Evolutionary conservation across 345 rosid species (phyloP).

Genomic region (Aquilaria sinensis): DNA sequence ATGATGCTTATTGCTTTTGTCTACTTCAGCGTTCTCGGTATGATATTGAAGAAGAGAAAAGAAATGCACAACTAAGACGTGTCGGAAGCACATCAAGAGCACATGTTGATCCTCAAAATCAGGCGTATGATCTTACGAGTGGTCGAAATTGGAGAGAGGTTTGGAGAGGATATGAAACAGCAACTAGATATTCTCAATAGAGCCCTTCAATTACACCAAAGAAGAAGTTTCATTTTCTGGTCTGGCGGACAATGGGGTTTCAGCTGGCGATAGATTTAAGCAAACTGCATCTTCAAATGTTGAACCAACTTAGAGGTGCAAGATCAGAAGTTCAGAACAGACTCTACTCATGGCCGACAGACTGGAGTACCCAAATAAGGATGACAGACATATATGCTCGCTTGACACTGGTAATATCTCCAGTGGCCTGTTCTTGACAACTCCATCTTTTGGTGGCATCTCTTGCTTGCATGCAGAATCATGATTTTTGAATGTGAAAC

Average conservation of each 20-base stretch:
- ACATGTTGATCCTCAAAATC: conserved; percentile 32
- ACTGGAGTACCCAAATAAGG: no score
- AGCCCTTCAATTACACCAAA: conserved; percentile 1
- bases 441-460: no score
- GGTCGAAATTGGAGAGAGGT: conserved; percentile 39
- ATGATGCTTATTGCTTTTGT: conserved; percentile 1
- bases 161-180: conserved; percentile 37
- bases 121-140: conserved; percentile 45
- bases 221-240: conserved; percentile 2
- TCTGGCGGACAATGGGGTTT: background rate
- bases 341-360: background rate
- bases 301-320: background rate
- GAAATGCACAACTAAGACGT: conserved; percentile 51
- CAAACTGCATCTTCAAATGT: no score
- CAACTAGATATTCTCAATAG: conserved; percentile 28
- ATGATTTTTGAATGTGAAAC: no score
- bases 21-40: conserved; percentile 61
- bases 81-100: conserved; percentile 48
- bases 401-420: no score
- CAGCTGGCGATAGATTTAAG: background rate
- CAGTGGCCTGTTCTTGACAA: no score
- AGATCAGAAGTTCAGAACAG: background rate
- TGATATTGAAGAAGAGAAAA: conserved; percentile 81
- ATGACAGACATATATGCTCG: no score
- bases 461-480: no score